Conservation (phyloP, 176 grass and related monocot species). For the Oryza longistaminata region DNA sequence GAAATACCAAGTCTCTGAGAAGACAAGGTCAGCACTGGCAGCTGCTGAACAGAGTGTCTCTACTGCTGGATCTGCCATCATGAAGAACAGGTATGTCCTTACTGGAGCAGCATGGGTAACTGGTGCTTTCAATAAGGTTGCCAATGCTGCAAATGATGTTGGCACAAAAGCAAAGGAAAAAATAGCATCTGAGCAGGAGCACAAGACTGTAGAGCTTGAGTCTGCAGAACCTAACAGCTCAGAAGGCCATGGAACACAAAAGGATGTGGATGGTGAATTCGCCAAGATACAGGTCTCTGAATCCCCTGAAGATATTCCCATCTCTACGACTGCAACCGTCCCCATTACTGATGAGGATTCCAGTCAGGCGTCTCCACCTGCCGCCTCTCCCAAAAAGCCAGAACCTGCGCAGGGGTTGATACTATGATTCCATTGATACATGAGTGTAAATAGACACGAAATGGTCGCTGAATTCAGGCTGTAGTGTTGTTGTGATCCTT, state of each 20-base stretch:
- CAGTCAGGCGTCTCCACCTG: slow-evolving; percentile 19
- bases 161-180: slow-evolving; percentile 64
- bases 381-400: slow-evolving; percentile 50
- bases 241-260: slow-evolving; percentile 12
- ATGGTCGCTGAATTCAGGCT: slow-evolving; percentile 24
- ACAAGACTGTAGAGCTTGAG: slow-evolving; percentile 21
- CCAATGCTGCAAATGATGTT: slow-evolving; percentile 37
- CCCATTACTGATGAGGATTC: slow-evolving; percentile 43
- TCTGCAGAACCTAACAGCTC: slow-evolving; percentile 36
- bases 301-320: slow-evolving; percentile 49
- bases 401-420: slow-evolving; percentile 59
- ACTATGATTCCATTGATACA: slow-evolving; percentile 47
- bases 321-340: slow-evolving; percentile 30
- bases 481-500: slow-evolving; percentile 26
- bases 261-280: slow-evolving; percentile 35
- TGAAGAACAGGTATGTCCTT: slow-evolving; percentile 82
- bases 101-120: slow-evolving; percentile 89
- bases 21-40: slow-evolving; percentile 67
- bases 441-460: slow-evolving; percentile 62
- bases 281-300: slow-evolving; percentile 46
- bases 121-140: slow-evolving; percentile 69
- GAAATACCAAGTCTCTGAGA: slow-evolving; percentile 90
- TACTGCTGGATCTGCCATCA: slow-evolving; percentile 82
- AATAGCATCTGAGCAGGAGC: slow-evolving; percentile 53
- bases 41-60: slow-evolving; percentile 77